phyloP scores from a whole-genome alignment of 78 protist species.

The Dictyostelium citrinum region DNA sequence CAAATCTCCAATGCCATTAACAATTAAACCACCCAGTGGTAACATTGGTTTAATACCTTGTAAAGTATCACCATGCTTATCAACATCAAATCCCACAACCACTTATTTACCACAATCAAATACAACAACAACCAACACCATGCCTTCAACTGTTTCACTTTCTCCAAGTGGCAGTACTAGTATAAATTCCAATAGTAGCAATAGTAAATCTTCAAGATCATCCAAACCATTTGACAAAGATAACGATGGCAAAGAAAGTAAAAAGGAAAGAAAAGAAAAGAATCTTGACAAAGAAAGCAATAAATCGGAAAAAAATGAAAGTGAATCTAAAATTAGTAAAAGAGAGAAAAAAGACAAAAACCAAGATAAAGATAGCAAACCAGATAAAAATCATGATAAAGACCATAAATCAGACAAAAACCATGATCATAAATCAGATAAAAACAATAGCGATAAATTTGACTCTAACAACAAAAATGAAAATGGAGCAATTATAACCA shows the following conservation, averaged over 20 bases:
- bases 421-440: not conserved
- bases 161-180: not conserved
- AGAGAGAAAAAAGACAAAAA: not conserved
- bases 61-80: not conserved
- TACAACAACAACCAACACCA: not conserved
- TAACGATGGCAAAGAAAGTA: not conserved
- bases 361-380: not conserved
- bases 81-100: not conserved
- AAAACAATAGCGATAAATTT: not conserved
- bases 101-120: not conserved
- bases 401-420: not conserved
- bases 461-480: not conserved
- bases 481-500: not conserved
- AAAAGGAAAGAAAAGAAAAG: not conserved
- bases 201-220: not conserved
- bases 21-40: not conserved
- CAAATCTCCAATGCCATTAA: not conserved
- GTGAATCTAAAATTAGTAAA: not conserved
- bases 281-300: not conserved
- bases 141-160: not conserved
- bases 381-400: not conserved
- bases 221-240: not conserved
- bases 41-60: not conserved
- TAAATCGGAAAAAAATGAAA: not conserved
- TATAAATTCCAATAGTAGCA: not conserved